phyloP scores from a whole-genome alignment of 441 rosid species.

The Pelargonium cotyledonis region DNA sequence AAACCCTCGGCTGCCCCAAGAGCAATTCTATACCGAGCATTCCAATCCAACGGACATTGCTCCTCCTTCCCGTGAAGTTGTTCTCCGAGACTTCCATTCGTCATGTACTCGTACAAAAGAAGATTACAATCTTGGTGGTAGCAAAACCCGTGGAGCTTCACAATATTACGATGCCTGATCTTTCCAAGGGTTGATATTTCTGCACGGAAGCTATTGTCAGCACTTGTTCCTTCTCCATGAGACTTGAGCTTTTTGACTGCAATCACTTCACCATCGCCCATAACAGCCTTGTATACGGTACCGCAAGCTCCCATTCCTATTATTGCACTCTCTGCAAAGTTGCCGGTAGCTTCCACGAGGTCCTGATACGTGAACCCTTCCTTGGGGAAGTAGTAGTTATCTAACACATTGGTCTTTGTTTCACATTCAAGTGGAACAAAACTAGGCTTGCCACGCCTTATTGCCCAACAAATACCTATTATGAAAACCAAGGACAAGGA shows the following conservation, averaged over 20 bases:
- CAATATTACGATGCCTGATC: conserved; percentile 87
- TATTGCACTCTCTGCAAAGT: conserved; percentile 68
- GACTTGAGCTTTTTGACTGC: conserved; percentile 82
- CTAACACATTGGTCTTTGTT: conserved; percentile 51
- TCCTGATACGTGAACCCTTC: conserved; percentile 74
- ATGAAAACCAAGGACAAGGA: conserved; percentile 73
- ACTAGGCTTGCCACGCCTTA: conserved; percentile 41
- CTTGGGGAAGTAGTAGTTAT: conserved; percentile 74
- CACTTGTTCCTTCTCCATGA: conserved; percentile 62
- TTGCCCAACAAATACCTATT: conserved; percentile 47
- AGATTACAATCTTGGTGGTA: conserved; percentile 74
- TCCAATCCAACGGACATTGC: conserved; percentile 43
- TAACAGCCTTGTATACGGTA: conserved; percentile 76
- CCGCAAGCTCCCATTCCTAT: conserved; percentile 92
- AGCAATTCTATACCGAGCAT: conserved; percentile 73
- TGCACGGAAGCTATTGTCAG: conserved; percentile 80
- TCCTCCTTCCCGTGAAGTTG: conserved; percentile 46
- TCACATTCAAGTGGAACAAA: conserved; percentile 35
- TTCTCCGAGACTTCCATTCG: conserved; percentile 84
- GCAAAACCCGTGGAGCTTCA: conserved; percentile 85
- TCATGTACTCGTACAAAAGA: conserved; percentile 86
- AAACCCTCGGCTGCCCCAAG: conserved; percentile 98
- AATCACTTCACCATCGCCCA: conserved; percentile 62
- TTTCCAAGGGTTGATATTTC: conserved; percentile 89
- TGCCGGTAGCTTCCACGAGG: conserved; percentile 64